Base-by-base conservation (phyloP, 768 basidiomycete species). In the Rhizopogon roseolus region DNA sequence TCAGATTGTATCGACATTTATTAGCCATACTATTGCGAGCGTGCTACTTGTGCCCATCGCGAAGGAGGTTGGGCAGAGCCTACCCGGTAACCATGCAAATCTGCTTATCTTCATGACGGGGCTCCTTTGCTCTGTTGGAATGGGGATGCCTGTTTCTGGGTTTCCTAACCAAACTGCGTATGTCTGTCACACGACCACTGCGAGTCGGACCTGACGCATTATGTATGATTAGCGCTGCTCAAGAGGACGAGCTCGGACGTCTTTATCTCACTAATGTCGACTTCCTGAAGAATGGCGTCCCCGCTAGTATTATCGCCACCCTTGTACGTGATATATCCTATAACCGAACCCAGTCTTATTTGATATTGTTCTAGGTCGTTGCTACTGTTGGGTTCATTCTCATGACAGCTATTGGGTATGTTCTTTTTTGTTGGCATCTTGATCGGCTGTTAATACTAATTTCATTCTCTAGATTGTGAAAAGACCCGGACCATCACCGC, bases 101-200 rank as follows among this genome's bases (percentile, higher is more conserved):
- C 72, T 98, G 8, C 82, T 99, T 59, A 90, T 98, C 62, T 96
- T 99, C 73, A 81, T 94, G 60, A 97, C 94, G 34, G 93, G 82
- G 13, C 75, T 98, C 56, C 88, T 97, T 49, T 98, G 96, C 66
- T 95, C 93, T 3, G 77, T 92, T 5, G 97, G 96, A 1, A 99
- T 99, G 97, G 96, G 93, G 10, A 90, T 98, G 81, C 95, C 96
- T 2, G 94, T 98, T 38, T 94, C 92, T 57, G 97, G 97, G n/a
- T 99, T 98, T 77, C 96, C 96, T 0, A 97, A 98, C 69, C 93
- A 97, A 72, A 94, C 93, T 46, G 93, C 93, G 94, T 95, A 70
- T 62, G 89, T 81, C 28, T 41, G 46, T 41, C 49, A 53, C 28
- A 36, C 39, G 40, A 29, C 19, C 8, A 5, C 4, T 34, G 5